These are phyloP conservation scores for Glycine soja DNA, from an alignment of 306 rosid genomes.

Conservation along the genomic window DNA sequence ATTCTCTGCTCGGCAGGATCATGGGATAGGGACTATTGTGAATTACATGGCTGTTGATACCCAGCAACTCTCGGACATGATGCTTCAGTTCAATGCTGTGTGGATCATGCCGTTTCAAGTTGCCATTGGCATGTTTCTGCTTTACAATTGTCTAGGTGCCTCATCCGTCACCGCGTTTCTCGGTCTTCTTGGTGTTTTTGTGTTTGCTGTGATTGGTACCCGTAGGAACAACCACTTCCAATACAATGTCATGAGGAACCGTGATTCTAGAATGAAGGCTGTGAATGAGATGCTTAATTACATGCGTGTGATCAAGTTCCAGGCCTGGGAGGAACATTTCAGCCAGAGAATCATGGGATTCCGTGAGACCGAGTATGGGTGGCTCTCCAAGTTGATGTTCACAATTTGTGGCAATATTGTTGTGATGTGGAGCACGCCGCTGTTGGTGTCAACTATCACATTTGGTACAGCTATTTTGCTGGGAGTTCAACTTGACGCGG, in stretches of 20 bases:
- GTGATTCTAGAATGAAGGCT: constrained; percentile 83
- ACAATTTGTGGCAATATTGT: constrained; percentile 55
- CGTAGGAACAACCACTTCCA: constrained; percentile 58
- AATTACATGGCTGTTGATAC: constrained; percentile 91
- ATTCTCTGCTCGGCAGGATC: constrained; percentile 69
- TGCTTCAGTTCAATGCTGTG: constrained; percentile 66
- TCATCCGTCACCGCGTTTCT: constrained; percentile 53
- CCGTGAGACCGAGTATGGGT: constrained; percentile 62
- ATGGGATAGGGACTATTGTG: constrained; percentile 81
- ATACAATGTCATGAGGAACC: constrained; percentile 64
- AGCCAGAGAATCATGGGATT: constrained; percentile 57
- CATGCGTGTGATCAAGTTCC: constrained; percentile 88
- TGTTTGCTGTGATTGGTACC: constrained; percentile 50
- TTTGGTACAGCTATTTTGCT: constrained; percentile 69
- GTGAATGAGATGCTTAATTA: constrained; percentile 81
- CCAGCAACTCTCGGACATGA: constrained; percentile 83
- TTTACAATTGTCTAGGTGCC: constrained; percentile 62
- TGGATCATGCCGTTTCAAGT: constrained; percentile 85
- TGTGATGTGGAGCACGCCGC: constrained; percentile 76
- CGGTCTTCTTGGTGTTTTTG: constrained; percentile 52
- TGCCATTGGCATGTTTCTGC: constrained; percentile 56
- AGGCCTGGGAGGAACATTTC: constrained; percentile 90
- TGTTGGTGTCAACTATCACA: constrained; percentile 65
- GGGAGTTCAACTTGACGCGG: constrained; percentile 75
- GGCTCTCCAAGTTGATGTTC: constrained; percentile 77